These are phyloP conservation scores for Adansonia grandidieri DNA, from an alignment of 441 rosid genomes.

Conservation along the genomic window DNA sequence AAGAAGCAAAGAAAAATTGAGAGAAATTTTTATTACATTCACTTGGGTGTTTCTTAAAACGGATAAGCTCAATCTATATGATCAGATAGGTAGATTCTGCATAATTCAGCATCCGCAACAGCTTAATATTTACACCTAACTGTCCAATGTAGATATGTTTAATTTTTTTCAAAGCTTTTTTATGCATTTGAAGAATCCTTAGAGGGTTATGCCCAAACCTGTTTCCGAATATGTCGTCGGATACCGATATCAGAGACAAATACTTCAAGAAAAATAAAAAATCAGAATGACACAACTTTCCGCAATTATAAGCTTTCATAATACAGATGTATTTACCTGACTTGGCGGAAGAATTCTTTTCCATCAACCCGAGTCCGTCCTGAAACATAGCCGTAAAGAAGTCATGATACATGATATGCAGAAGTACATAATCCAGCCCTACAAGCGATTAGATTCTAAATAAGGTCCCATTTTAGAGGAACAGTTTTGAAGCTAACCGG, in stretches of 20 bases:
- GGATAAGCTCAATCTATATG: neutral
- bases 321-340: constrained; percentile 57
- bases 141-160: no score
- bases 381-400: constrained; percentile 38
- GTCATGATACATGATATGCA: constrained; percentile 2
- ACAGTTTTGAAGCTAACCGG: constrained; percentile 51
- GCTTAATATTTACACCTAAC: neutral
- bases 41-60: neutral
- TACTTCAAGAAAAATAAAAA: no score
- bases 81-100: neutral
- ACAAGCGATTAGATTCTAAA: constrained; percentile 5
- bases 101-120: neutral
- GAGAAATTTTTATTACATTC: neutral
- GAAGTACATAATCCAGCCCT: neutral
- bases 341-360: constrained; percentile 94
- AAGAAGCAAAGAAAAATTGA: constrained; percentile 9
- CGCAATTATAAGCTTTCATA: neutral
- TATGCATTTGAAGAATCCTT: no score
- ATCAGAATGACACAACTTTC: neutral
- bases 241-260: no score
- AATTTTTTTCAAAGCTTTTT: no score
- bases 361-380: constrained; percentile 87
- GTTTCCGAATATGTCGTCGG: no score
- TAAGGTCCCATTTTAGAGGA: constrained; percentile 9
- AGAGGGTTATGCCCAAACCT: no score